Base-by-base conservation (phyloP, 306 rosid genomes). In the Hylodesmum podocarpum region DNA sequence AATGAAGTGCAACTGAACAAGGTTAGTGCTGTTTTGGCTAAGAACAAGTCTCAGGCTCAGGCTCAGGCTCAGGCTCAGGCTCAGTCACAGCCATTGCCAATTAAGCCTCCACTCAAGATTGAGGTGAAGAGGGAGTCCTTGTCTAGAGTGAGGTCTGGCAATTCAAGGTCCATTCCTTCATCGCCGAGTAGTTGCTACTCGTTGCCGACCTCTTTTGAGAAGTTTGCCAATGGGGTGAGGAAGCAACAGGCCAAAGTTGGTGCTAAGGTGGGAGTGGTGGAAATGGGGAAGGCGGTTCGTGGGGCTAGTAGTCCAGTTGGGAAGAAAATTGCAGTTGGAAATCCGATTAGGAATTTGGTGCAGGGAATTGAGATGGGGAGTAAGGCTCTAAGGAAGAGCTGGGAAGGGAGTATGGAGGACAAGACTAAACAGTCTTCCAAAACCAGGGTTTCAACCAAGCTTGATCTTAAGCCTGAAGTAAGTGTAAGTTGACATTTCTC, bases 351-450 rank as follows among this genome's bases (percentile, higher is more conserved):
- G 51, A 90, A 79, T 86, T 87, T 87, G 64, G 89, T 83, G 72
- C 97, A 89, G 68, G 97, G 97, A 28, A 81, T 92, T 87, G 99
- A 87, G 73, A 6, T 88, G 54, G 98, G 98, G 49, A 86, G 93
- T 57, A 96, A 96, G 90, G 97, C 96, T 75, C 70, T 96, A 72
- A 81, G 99, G 16, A 92, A 91, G 88, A 93, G 99, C 76, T 96
- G 99, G 99, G 99, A 96, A 91, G 99, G 97, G 78, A 92, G 36
- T 74, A 78, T 89, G 88, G 99, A 96, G 76, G 71, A 85, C 28
- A 92, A 84, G 86, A 77, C 72, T 81, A 85, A 78, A 76, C 96
- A 90, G 36, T 77, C 83, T 61, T 79, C 97, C 4, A 92, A 85
- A 67, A 66, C 55, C 31, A 88, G 84, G 75, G 70, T 77, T 33